Percentiles rank a stretch among this genome's conserved stretches.
These are phyloP conservation scores for Suhomyces bribrorum DNA, from an alignment of 1,139 yeast species.

Conservation along the genomic window DNA sequence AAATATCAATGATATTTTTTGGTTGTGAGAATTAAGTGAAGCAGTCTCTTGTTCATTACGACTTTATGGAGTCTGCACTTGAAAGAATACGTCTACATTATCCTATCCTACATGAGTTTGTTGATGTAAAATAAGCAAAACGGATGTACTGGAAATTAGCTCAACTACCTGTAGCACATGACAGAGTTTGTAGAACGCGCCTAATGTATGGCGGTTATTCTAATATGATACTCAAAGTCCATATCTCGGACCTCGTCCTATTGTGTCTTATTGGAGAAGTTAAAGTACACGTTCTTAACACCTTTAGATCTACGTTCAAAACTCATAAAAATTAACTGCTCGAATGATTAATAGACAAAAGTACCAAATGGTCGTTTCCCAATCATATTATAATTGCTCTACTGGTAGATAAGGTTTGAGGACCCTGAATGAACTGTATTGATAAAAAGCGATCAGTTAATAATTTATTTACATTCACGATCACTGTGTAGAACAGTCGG, in stretches of 20 bases:
- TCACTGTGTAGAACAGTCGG: background rate
- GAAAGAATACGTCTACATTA: no score
- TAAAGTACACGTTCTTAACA: background rate
- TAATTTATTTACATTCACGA: no score
- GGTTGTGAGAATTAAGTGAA: no score
- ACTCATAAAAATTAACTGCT: no score
- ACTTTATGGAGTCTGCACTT: no score
- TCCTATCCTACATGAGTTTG: no score
- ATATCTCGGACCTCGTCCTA: background rate
- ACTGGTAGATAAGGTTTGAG: background rate
- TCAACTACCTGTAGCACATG: background rate
- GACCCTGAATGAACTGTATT: background rate
- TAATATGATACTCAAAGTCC: background rate
- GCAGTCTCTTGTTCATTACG: no score
- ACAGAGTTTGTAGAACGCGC: background rate
- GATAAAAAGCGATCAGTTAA: background rate
- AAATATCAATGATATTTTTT: no score
- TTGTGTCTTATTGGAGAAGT: background rate
- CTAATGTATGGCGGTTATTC: background rate
- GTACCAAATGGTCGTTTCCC: no score
- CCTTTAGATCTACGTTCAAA: background rate
- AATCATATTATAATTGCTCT: background rate
- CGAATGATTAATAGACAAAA: no score
- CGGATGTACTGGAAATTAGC: background rate
- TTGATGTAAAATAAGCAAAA: background rate